phyloP scores from a whole-genome alignment of 2,329 filamentous ascomycete species.

The Alternaria alternata region DNA sequence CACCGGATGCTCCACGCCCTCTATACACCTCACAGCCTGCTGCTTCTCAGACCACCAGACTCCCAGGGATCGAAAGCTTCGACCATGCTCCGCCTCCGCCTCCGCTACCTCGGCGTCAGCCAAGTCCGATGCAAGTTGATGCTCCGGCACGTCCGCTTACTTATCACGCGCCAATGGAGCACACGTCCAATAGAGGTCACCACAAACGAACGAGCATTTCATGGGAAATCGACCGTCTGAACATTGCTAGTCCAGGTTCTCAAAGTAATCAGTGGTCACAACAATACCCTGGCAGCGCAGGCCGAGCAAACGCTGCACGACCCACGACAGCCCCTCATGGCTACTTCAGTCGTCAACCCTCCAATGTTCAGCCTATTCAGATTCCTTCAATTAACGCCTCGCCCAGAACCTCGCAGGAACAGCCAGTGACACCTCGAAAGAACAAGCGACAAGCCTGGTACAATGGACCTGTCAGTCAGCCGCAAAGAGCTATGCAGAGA shows the following conservation, averaged over 20 bases:
- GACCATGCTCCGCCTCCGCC: slow-evolving; percentile 75
- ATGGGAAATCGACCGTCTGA: slow-evolving; percentile 73
- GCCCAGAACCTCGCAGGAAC: slow-evolving; percentile 49
- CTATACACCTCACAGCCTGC: slow-evolving; percentile 63
- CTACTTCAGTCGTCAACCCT: slow-evolving; percentile 39
- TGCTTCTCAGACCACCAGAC: slow-evolving; percentile 68
- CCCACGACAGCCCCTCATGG: slow-evolving; percentile 52
- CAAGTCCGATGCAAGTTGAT: slow-evolving; percentile 83
- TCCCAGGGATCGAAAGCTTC: slow-evolving; percentile 93
- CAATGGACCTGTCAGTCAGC: slow-evolving; percentile 59
- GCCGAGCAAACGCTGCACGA: slow-evolving; percentile 30
- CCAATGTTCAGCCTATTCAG: slow-evolving; percentile 34
- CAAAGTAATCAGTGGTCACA: slow-evolving; percentile 45
- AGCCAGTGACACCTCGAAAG: slow-evolving; percentile 63
- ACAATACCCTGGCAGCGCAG: slow-evolving; percentile 38
- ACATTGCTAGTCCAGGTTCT: slow-evolving; percentile 63
- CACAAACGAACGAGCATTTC: slow-evolving; percentile 53
- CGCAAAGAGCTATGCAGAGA: slow-evolving; percentile 51
- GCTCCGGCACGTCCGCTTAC: slow-evolving; percentile 54
- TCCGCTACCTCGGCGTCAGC: slow-evolving; percentile 67
- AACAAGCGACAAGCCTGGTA: slow-evolving; percentile 77
- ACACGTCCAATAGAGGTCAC: slow-evolving; percentile 32
- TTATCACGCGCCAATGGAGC: slow-evolving; percentile 47
- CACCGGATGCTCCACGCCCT: slow-evolving; percentile 68
- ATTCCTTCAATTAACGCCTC: slow-evolving; percentile 44